Evolutionary conservation across 768 basidiomycete genomes (phyloP).

Genomic region (Thelephora aurantiotincta): DNA sequence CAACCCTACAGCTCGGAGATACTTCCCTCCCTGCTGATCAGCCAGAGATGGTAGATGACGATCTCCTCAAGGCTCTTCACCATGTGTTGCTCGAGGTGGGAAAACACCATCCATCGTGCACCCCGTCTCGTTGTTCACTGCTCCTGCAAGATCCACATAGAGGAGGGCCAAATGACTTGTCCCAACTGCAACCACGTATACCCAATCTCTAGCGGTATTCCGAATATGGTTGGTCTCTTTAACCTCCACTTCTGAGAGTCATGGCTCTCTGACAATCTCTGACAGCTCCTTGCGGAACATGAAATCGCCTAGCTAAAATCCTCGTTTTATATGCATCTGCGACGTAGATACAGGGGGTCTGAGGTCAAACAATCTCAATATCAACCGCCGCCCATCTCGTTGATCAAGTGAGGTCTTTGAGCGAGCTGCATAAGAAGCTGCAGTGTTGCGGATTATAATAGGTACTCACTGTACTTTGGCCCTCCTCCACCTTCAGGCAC

Average conservation of each 20-base stretch:
- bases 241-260: not conserved
- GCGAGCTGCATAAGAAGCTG: no score
- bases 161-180: constrained; percentile 89
- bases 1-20: constrained; percentile 57
- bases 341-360: no score
- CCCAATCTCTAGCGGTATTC: constrained; percentile 86
- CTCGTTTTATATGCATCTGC: no score
- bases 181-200: constrained; percentile 85
- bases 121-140: not conserved
- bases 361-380: no score
- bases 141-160: constrained; percentile 58
- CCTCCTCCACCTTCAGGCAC: constrained; percentile 96
- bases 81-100: constrained; percentile 86
- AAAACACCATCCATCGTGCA: constrained; percentile 2
- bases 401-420: no score
- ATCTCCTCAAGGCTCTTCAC: constrained; percentile 71
- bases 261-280: constrained; percentile 1
- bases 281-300: constrained; percentile 80
- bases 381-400: no score
- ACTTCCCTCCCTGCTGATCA: constrained; percentile 63
- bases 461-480: constrained; percentile 77
- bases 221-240: constrained; percentile 72
- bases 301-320: constrained; percentile 44
- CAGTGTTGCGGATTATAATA: no score
- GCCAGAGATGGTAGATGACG: constrained; percentile 69